Conservation (phyloP, 306 rosid species). For the Vigna unguiculata region DNA sequence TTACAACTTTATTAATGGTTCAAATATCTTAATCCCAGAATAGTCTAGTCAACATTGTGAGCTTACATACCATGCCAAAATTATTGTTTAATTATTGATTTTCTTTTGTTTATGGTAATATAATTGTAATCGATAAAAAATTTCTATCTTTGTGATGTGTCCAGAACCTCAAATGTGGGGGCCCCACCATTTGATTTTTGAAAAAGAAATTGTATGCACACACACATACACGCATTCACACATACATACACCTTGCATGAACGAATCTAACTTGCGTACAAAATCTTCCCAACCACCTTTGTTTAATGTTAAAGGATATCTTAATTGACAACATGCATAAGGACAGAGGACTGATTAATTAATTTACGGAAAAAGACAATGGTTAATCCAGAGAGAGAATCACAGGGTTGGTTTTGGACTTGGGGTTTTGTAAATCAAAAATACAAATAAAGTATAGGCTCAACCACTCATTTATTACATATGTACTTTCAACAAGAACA, state of each 20-base stretch:
- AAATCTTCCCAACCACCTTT: slow-evolving; percentile 54
- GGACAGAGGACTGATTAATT: slow-evolving; percentile 23
- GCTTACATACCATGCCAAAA: slow-evolving; percentile 28
- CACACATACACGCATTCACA: neutral
- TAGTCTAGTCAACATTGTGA: slow-evolving; percentile 35
- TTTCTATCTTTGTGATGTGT: slow-evolving; percentile 28
- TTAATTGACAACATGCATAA: slow-evolving; percentile 41
- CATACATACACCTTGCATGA: slow-evolving; percentile 51
- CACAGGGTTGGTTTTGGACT: slow-evolving; percentile 18
- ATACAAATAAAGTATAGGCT: neutral
- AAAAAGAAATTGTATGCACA: neutral
- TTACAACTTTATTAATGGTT: slow-evolving; percentile 27
- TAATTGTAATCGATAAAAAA: neutral
- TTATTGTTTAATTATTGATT: neutral
- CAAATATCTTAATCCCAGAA: slow-evolving; percentile 20
- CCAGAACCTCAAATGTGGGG: slow-evolving; percentile 51
- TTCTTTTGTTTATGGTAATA: neutral
- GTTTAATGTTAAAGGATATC: slow-evolving; percentile 38
- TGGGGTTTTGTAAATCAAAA: slow-evolving; percentile 22
- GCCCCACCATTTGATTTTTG: slow-evolving; percentile 50
- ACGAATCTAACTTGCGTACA: slow-evolving; percentile 52
- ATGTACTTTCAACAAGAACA: slow-evolving; percentile 39
- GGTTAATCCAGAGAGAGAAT: slow-evolving; percentile 28
- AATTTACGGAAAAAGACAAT: slow-evolving; percentile 16
- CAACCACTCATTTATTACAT: slow-evolving; percentile 39